Evolutionary conservation across 345 rosid genomes (phyloP).

Genomic region (Corchorus olitorius): DNA sequence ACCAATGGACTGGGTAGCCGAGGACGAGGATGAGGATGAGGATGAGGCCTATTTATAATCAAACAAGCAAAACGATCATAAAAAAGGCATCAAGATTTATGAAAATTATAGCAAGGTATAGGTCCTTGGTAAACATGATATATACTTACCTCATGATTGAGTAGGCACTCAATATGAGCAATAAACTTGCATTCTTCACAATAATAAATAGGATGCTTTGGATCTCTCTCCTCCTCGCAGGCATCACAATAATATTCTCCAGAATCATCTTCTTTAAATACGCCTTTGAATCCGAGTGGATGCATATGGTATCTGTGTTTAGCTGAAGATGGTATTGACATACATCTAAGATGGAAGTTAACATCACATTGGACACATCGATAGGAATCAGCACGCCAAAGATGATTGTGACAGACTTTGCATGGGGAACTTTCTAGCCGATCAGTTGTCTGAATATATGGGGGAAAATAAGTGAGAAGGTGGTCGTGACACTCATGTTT

Average conservation of each 20-base stretch:
- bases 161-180: not conserved
- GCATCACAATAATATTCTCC: not conserved
- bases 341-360: not conserved
- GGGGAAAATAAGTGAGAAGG: not conserved
- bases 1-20: too few relatives aligned
- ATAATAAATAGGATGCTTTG: not conserved
- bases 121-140: not conserved
- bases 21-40: too few relatives aligned
- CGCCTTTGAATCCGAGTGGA: not conserved
- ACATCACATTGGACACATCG: not conserved
- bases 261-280: not conserved
- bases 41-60: too few relatives aligned
- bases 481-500: not conserved
- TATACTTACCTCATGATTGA: not conserved
- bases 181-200: not conserved
- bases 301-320: not conserved
- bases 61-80: too few relatives aligned
- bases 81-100: too few relatives aligned
- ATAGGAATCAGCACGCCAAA: not conserved
- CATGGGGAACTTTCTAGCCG: not conserved
- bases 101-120: too few relatives aligned
- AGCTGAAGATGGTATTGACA: not conserved
- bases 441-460: not conserved
- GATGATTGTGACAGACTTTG: not conserved
- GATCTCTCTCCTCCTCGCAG: not conserved